phyloP scores from a whole-genome alignment of 495 filamentous ascomycete species.

The Penicillium riverlandense region DNA sequence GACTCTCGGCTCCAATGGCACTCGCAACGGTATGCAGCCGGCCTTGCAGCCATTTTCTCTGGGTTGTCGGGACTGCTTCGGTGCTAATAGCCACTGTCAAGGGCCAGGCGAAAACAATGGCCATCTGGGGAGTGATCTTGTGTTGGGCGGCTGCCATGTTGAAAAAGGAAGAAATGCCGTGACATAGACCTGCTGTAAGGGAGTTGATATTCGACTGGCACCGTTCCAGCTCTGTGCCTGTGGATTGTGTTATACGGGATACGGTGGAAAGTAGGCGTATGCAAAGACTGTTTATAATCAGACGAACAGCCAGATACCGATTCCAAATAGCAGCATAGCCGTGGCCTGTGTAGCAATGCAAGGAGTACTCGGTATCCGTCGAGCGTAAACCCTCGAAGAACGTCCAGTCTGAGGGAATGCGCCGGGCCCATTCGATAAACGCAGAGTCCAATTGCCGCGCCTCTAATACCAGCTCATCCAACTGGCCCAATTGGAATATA shows the following conservation, averaged over 20 bases:
- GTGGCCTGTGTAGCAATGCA: slow-evolving; percentile 10
- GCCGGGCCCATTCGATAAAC: slow-evolving; percentile 1
- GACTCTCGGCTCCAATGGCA: background rate
- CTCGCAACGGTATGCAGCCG: background rate
- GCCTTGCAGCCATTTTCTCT: slow-evolving; percentile 15
- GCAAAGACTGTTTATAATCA: slow-evolving; percentile 16
- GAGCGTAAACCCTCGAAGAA: background rate
- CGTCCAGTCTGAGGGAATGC: slow-evolving; percentile 8
- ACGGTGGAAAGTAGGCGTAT: slow-evolving; percentile 8
- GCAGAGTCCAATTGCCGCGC: background rate
- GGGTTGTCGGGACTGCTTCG: slow-evolving; percentile 9
- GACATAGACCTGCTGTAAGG: background rate
- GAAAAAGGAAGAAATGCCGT: slow-evolving; percentile 13
- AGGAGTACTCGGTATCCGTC: background rate
- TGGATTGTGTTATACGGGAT: no score
- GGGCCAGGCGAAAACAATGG: slow-evolving; percentile 18
- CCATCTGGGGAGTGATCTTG: slow-evolving; percentile 10
- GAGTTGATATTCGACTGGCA: slow-evolving; percentile 8
- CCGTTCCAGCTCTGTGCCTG: no score
- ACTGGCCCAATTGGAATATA: background rate
- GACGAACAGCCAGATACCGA: slow-evolving; percentile 16
- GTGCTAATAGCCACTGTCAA: slow-evolving; percentile 15
- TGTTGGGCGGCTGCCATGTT: background rate
- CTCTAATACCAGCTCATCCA: background rate
- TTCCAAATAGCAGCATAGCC: slow-evolving; percentile 21